These are phyloP conservation scores for Pseudogymnoascus sp. DNA, from an alignment of 2,329 filamentous ascomycete species.

Conservation along the genomic window DNA sequence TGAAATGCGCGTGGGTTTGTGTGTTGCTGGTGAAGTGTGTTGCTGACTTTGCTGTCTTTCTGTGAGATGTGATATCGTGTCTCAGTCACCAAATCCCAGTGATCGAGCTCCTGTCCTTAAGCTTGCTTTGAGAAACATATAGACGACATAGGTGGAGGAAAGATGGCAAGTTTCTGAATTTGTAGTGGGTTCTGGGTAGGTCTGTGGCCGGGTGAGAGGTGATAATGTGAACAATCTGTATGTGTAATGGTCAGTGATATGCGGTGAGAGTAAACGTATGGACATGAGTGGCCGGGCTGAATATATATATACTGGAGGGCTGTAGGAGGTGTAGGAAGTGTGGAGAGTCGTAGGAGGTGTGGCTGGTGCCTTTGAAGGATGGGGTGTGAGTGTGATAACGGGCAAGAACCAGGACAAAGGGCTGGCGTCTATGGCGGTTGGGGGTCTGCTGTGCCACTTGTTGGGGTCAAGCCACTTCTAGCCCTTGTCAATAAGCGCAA, in stretches of 20 bases:
- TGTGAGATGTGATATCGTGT: not conserved
- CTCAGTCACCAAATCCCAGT: not conserved
- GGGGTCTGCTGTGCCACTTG: not conserved
- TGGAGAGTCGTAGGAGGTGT: not conserved
- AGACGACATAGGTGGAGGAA: not conserved
- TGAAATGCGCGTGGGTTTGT: slow-evolving; percentile 18
- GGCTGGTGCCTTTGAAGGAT: slow-evolving; percentile 8
- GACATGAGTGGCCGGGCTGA: not conserved
- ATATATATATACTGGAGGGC: not conserved
- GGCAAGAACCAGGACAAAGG: not conserved
- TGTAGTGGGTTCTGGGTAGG: not conserved
- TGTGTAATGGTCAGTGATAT: not conserved
- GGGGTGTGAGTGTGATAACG: not conserved
- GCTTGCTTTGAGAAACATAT: not conserved
- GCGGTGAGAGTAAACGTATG: not conserved
- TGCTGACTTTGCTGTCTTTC: slow-evolving; percentile 20
- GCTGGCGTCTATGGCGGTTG: slow-evolving; percentile 7
- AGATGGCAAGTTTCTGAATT: not conserved
- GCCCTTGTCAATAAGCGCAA: slow-evolving; percentile 2
- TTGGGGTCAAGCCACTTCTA: not conserved
- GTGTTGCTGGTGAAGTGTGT: slow-evolving; percentile 17
- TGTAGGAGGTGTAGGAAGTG: not conserved
- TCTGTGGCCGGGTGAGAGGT: not conserved
- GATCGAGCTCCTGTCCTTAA: not conserved
- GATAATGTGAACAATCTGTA: not conserved